Evolutionary conservation across 2,329 filamentous ascomycete species (phyloP).

Genomic region (Penicillium sp.): DNA sequence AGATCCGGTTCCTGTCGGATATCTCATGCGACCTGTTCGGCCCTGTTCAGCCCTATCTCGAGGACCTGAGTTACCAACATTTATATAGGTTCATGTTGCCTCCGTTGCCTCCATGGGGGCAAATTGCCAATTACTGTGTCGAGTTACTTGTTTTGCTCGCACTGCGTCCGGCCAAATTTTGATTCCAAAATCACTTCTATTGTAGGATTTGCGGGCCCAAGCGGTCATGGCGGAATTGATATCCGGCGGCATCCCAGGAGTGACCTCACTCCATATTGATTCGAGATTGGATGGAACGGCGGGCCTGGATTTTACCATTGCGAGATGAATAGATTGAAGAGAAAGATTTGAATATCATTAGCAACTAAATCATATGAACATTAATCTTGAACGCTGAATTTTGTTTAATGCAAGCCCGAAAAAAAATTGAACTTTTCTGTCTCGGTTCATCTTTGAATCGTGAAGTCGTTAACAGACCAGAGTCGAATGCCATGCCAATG

Average conservation of each 20-base stretch:
- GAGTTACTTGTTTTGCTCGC: neutral
- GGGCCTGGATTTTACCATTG: neutral
- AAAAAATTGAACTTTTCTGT: neutral
- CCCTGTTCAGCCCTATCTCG: neutral
- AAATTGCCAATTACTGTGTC: neutral
- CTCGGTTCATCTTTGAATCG: neutral
- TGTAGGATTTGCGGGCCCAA: neutral
- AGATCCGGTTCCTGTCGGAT: conserved; percentile 18
- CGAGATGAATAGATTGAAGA: neutral
- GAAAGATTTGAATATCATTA: conserved; percentile 1
- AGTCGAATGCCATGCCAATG: neutral
- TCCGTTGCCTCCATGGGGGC: neutral
- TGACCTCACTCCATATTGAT: neutral
- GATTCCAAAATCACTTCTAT: neutral
- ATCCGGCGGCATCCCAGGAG: neutral
- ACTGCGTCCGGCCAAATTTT: no score
- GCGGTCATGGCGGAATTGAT: neutral
- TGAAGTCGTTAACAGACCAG: neutral
- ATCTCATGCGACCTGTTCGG: conserved; percentile 14
- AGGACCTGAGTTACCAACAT: neutral
- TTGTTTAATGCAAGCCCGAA: neutral
- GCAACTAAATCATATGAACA: neutral
- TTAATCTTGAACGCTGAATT: neutral
- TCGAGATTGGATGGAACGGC: neutral
- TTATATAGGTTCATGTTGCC: neutral